Evolutionary conservation across 345 rosid species (phyloP).

Genomic region (Dovyalis caffra): DNA sequence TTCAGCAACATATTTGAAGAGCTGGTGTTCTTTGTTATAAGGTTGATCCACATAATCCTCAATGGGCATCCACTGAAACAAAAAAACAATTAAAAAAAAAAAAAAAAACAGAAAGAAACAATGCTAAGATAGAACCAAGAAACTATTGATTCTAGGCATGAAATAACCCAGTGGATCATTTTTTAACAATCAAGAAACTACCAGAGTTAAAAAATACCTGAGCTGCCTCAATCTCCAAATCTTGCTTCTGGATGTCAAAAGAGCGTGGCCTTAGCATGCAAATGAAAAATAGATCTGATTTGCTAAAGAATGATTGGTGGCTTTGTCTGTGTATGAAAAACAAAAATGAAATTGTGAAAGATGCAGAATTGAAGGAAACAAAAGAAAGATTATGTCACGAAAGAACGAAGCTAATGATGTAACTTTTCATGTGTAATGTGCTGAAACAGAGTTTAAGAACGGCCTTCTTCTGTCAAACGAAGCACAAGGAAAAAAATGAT

Average conservation of each 20-base stretch:
- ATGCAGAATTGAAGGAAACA: neutral
- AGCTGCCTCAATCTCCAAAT: conserved; percentile 53
- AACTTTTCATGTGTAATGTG: too few species aligned
- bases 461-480: neutral
- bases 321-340: conserved; percentile 46
- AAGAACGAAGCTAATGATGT: too few species aligned
- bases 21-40: conserved; percentile 37
- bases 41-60: conserved; percentile 66
- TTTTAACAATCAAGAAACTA: neutral
- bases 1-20: conserved; percentile 50
- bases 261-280: conserved; percentile 51
- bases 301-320: conserved; percentile 49
- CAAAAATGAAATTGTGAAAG: neutral
- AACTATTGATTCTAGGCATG: neutral
- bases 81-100: neutral
- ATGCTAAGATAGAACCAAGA: neutral
- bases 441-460: too few species aligned
- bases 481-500: neutral
- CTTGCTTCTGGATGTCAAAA: conserved; percentile 48
- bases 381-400: too few species aligned
- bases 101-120: neutral
- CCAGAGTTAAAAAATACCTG: conserved; percentile 37
- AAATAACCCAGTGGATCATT: neutral
- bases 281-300: conserved; percentile 59
- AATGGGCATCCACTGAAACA: conserved; percentile 69